These are phyloP conservation scores for Colletotrichum aenigma DNA, from an alignment of 2,329 filamentous ascomycete genomes.

Conservation along the genomic window DNA sequence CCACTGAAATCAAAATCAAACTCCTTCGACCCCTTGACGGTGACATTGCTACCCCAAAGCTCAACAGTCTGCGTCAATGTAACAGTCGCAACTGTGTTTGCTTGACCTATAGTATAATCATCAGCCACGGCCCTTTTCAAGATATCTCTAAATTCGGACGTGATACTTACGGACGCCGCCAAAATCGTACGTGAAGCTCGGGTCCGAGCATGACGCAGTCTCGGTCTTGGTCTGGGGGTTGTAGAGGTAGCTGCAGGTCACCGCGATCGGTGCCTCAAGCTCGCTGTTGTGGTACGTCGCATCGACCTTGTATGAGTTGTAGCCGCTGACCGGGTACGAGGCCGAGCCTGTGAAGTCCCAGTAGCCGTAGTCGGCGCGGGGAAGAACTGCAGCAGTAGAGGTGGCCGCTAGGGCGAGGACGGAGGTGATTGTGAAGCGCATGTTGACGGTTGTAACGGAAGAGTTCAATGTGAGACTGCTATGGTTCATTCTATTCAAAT, in stretches of 20 bases:
- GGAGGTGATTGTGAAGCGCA: background rate
- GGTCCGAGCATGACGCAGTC: background rate
- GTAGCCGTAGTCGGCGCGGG: background rate
- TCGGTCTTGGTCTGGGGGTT: background rate
- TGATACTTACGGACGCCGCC: background rate
- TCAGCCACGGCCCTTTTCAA: background rate
- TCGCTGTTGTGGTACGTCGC: background rate
- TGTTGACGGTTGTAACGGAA: background rate
- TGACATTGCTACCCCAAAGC: background rate
- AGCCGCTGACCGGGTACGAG: background rate
- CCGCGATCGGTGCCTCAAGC: background rate
- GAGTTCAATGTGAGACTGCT: background rate
- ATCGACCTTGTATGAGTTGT: background rate
- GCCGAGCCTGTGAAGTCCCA: constrained; percentile 1
- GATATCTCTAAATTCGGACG: background rate
- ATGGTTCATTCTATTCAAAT: background rate
- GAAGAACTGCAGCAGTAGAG: background rate
- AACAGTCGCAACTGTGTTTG: background rate
- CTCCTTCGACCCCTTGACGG: background rate
- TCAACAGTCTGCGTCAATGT: background rate
- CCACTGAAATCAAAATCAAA: constrained; percentile 2
- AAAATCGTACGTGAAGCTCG: constrained; percentile 4
- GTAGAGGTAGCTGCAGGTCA: constrained; percentile 1
- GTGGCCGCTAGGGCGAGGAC: background rate
- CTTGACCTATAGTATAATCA: background rate